These are phyloP conservation scores for Fusarium phyllophilum DNA, from an alignment of 2,329 filamentous ascomycete genomes.

Conservation along the genomic window DNA sequence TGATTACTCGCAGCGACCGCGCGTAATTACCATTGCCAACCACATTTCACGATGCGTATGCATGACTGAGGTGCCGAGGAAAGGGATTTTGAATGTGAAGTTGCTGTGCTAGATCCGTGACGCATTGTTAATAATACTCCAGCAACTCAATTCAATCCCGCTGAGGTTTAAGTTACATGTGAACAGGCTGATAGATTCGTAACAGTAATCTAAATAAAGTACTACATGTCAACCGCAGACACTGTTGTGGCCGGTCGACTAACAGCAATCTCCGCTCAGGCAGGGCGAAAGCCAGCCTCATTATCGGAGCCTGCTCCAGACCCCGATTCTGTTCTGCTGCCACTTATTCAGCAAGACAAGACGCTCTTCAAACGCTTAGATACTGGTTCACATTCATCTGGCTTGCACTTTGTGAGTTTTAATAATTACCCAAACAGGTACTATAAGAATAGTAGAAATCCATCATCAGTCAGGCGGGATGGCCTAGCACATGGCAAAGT, in stretches of 20 bases:
- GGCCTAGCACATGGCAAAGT: conserved; percentile 31
- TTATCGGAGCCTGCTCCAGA: conserved; percentile 2
- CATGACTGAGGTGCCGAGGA: background rate
- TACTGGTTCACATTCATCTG: background rate
- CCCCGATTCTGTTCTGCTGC: background rate
- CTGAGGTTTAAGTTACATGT: conserved; percentile 14
- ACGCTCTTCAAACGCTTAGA: background rate
- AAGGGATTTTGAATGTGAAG: background rate
- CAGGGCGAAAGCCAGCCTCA: conserved; percentile 9
- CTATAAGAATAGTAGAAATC: background rate
- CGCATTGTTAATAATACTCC: background rate
- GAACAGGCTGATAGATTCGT: background rate
- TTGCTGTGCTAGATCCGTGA: background rate
- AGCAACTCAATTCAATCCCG: background rate
- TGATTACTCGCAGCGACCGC: conserved; percentile 21
- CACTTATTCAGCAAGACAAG: background rate
- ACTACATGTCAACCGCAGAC: background rate
- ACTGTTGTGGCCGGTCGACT: background rate
- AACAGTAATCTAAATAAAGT: background rate
- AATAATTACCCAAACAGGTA: background rate
- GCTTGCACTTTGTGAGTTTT: background rate
- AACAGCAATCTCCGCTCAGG: conserved; percentile 1
- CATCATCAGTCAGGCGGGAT: conserved; percentile 13
- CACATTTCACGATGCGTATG: conserved; percentile 10
- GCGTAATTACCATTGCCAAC: conserved; percentile 23